Base-by-base conservation (phyloP, 2,329 filamentous ascomycete species). In the Coccinonectria pachysandricola region DNA sequence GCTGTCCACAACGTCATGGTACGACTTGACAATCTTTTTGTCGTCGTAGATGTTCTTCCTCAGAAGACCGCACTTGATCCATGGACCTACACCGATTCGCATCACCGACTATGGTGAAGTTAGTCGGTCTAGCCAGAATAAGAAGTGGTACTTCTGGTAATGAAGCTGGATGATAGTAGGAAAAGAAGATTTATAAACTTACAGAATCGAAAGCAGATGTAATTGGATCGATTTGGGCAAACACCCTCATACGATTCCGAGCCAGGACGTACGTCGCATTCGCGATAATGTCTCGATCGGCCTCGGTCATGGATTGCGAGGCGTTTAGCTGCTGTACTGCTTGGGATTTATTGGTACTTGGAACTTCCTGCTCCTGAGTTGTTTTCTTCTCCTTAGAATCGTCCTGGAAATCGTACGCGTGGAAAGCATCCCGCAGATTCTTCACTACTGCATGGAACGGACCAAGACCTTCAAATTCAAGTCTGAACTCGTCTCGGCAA, bases 151-250 rank as follows among this genome's bases (percentile, higher is more conserved):
- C n/a, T n/a, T n/a, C n/a, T n/a, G n/a, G n/a, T n/a, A n/a, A n/a
- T n/a, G n/a, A n/a, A n/a, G n/a, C n/a, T n/a, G n/a, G n/a, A n/a
- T n/a, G n/a, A n/a, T n/a, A n/a, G n/a, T n/a, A n/a, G n/a, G n/a
- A n/a, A n/a, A n/a, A n/a, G n/a, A n/a, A n/a, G n/a, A n/a, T n/a
- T n/a, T 12, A n/a, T 2, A 3, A 12, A 24, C 40, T 31, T 31
- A 41, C 40, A 3, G 34, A 24, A 18, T 36, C 21, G 13, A 34
- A 24, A 8, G 34, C 7, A 1, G 39, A 39, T 14, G 33, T 24
- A 12, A 32, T 27, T 6, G 29, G 24, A 11, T n/a, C 16, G 8
- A 38, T 27, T 16, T 33, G 30, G n/a, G 29, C 30, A 25, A 39
- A 32, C 4, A 14, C 22, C 29, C 31, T 40, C 5, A 40, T 25